Conservation (phyloP, 768 basidiomycete species). For the Pleurotus cornucopiae region DNA sequence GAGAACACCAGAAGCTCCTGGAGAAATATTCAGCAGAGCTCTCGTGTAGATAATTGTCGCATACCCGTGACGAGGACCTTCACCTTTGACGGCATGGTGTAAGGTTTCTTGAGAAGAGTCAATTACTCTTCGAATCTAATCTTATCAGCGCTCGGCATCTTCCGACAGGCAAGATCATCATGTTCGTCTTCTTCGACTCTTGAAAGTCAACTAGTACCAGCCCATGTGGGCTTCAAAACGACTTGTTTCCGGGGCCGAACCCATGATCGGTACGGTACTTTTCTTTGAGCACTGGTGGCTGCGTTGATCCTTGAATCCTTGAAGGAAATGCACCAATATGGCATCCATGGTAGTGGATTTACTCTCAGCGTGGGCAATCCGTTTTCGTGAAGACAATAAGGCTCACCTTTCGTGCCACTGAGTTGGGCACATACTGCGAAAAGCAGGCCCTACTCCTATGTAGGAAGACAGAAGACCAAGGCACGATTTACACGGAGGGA, state of each 20-base stretch:
- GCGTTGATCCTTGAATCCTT: too few relatives aligned
- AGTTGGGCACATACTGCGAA: not conserved
- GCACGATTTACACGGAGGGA: not conserved
- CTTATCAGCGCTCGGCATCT: slow-evolving; percentile 3
- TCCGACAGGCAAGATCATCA: not conserved
- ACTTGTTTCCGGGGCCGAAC: too few relatives aligned
- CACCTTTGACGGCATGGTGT: slow-evolving; percentile 25
- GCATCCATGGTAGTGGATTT: too few relatives aligned
- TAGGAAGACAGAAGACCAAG: not conserved
- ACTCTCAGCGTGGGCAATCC: not conserved
- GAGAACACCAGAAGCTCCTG: slow-evolving; percentile 91
- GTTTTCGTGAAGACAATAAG: slow-evolving; percentile 3
- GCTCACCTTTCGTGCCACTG: not conserved
- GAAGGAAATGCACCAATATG: too few relatives aligned
- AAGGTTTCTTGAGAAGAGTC: not conserved
- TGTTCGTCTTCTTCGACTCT: too few relatives aligned
- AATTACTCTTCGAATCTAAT: slow-evolving; percentile 1
- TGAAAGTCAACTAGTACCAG: too few relatives aligned
- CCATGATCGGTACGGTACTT: too few relatives aligned
- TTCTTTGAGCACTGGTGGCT: too few relatives aligned
- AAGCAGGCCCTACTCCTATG: not conserved
- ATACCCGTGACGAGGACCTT: slow-evolving; percentile 59
- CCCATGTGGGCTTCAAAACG: too few relatives aligned
- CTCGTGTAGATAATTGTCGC: slow-evolving; percentile 1
- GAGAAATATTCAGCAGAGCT: not conserved